Percentiles rank a stretch among this genome's conserved stretches.
Conservation (phyloP, 2,329 filamentous ascomycete genomes). For the Colletotrichum sp. region DNA sequence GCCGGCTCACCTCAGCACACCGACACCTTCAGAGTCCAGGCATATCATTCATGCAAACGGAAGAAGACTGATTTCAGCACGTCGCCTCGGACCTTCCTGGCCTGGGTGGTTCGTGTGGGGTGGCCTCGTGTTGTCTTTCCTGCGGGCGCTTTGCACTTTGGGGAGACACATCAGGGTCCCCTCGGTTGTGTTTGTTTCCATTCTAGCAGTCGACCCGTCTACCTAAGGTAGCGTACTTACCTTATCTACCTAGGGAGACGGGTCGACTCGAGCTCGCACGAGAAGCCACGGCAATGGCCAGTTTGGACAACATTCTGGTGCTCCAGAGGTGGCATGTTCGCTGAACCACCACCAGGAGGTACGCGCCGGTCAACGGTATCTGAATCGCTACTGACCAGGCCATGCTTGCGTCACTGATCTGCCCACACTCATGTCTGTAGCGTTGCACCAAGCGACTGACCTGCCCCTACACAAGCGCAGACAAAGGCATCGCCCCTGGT, state of each 20-base stretch:
- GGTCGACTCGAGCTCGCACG: background rate
- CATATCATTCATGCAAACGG: background rate
- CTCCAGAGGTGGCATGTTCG: background rate
- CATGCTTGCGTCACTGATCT: constrained; percentile 18
- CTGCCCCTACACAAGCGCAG: background rate
- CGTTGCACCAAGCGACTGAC: constrained; percentile 12
- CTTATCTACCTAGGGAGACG: background rate
- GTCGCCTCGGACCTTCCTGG: background rate
- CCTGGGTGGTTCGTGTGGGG: background rate
- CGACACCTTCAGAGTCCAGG: background rate
- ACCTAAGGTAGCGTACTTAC: background rate
- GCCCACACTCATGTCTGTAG: constrained; percentile 6
- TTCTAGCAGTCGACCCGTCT: background rate
- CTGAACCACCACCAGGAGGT: background rate
- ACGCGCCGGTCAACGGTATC: background rate
- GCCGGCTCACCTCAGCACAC: background rate
- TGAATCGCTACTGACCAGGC: background rate
- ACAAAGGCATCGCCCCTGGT: background rate
- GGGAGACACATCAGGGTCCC: background rate
- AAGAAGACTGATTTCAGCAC: background rate
- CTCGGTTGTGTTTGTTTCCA: background rate
- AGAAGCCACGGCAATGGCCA: background rate
- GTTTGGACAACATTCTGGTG: background rate
- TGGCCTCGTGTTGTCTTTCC: background rate
- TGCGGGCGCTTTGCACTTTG: background rate